Evolutionary conservation across 2,329 filamentous ascomycete genomes (phyloP).

Genomic region (Hypoxylon sp.): DNA sequence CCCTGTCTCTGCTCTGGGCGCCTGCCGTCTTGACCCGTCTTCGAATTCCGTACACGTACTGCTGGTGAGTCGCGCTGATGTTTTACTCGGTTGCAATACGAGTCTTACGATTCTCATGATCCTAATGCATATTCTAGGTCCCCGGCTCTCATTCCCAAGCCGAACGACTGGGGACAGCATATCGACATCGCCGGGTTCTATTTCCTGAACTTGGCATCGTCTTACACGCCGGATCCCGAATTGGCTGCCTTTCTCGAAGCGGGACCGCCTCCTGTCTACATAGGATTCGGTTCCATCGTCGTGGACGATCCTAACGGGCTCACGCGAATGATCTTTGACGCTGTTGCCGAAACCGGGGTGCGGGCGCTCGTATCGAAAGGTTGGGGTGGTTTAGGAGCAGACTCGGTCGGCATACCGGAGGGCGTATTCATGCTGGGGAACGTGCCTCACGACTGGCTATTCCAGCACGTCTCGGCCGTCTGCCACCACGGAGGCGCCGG

Average conservation of each 20-base stretch:
- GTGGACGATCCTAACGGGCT: constrained; percentile 57
- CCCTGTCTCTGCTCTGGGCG: constrained; percentile 81
- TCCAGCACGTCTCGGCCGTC: constrained; percentile 80
- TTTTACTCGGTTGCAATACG: neutral
- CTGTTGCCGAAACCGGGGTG: constrained; percentile 58
- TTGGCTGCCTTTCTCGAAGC: constrained; percentile 52
- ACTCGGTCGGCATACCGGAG: constrained; percentile 73
- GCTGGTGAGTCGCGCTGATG: constrained; percentile 65
- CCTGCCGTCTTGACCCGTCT: constrained; percentile 80
- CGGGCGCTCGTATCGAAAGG: constrained; percentile 85
- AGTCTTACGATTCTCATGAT: too few relatives aligned
- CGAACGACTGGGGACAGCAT: constrained; percentile 61
- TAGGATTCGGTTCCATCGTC: constrained; percentile 65
- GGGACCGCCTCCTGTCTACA: constrained; percentile 60
- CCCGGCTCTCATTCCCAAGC: constrained; percentile 58
- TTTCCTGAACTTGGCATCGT: constrained; percentile 56
- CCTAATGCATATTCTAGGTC: constrained; percentile 43
- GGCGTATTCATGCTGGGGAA: constrained; percentile 86
- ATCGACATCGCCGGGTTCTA: constrained; percentile 63
- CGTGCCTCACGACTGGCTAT: constrained; percentile 88
- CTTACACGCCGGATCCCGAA: constrained; percentile 45
- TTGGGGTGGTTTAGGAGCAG: constrained; percentile 84
- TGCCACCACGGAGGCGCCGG: constrained; percentile 90
- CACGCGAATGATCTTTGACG: constrained; percentile 56
- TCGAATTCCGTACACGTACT: constrained; percentile 86